Percentiles rank a stretch among this genome's conserved stretches.
Evolutionary conservation across 1,284 basidiomycete genomes (phyloP).

Genomic region (Crepidotus sp.): DNA sequence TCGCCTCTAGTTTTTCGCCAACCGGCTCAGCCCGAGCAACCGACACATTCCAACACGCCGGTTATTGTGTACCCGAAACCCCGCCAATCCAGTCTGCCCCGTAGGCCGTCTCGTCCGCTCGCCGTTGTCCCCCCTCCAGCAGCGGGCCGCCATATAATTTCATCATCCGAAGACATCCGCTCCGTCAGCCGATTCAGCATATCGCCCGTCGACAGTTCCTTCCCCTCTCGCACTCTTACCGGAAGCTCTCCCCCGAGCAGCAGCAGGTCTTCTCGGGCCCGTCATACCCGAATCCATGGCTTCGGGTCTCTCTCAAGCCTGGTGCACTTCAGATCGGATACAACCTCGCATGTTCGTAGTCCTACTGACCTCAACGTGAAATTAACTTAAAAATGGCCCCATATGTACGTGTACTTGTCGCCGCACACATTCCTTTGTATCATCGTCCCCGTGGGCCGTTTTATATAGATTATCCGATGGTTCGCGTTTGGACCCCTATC

Average conservation of each 20-base stretch:
- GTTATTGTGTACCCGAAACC: background rate
- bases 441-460: background rate
- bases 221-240: slow-evolving; percentile 4
- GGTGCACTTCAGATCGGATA: background rate
- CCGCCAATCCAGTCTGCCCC: slow-evolving; percentile 3
- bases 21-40: background rate
- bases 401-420: no score
- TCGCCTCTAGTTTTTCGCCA: slow-evolving; percentile 3
- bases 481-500: no score
- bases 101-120: background rate
- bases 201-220: slow-evolving; percentile 8
- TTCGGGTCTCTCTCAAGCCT: slow-evolving; percentile 7
- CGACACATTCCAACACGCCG: background rate
- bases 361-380: no score
- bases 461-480: background rate
- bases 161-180: slow-evolving; percentile 6
- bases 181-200: slow-evolving; percentile 13
- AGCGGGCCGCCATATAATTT: slow-evolving; percentile 1
- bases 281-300: background rate
- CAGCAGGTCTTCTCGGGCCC: background rate
- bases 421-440: slow-evolving; percentile 4
- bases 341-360: slow-evolving; percentile 1
- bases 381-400: no score
- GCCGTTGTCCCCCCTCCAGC: background rate
- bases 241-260: slow-evolving; percentile 1